phyloP scores from a whole-genome alignment of 371 early-diverging fungal genomes.

The Funneliformis caledonium region DNA sequence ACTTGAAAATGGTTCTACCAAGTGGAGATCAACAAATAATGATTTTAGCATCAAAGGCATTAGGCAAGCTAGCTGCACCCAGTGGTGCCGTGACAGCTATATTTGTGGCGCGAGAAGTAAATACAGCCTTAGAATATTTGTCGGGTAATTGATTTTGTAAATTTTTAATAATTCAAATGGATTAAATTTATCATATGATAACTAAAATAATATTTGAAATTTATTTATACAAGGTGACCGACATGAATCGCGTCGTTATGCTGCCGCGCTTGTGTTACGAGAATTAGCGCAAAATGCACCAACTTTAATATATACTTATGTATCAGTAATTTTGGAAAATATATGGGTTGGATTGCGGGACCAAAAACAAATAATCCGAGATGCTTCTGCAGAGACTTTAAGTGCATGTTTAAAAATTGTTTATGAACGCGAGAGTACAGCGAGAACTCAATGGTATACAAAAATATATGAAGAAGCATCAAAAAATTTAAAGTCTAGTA shows the following conservation, averaged over 20 bases:
- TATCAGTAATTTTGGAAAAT: constrained; percentile 83
- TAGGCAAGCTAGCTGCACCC: constrained; percentile 76
- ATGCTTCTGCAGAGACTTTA: constrained; percentile 88
- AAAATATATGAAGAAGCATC: constrained; percentile 87
- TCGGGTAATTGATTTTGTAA: constrained; percentile 59
- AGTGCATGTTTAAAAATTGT: constrained; percentile 84
- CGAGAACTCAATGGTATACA: constrained; percentile 73
- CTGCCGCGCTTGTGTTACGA: constrained; percentile 86
- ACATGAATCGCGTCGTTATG: constrained; percentile 79
- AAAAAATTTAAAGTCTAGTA: constrained; percentile 72
- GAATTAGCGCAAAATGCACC: constrained; percentile 86
- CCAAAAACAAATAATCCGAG: constrained; percentile 69
- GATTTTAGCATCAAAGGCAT: constrained; percentile 79
- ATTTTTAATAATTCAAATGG: neutral
- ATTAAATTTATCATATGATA: neutral
- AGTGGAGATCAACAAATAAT: constrained; percentile 85
- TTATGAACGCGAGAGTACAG: constrained; percentile 77
- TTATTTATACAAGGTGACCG: constrained; percentile 58
- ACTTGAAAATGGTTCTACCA: constrained; percentile 82
- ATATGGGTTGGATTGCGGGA: constrained; percentile 91
- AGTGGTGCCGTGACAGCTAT: constrained; percentile 84
- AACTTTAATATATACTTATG: constrained; percentile 83
- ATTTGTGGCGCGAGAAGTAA: constrained; percentile 87
- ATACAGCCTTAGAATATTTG: constrained; percentile 88
- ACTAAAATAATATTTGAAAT: neutral